Conservation (phyloP, 2,329 filamentous ascomycete genomes). For the Neopestalotiopsis sp. region DNA sequence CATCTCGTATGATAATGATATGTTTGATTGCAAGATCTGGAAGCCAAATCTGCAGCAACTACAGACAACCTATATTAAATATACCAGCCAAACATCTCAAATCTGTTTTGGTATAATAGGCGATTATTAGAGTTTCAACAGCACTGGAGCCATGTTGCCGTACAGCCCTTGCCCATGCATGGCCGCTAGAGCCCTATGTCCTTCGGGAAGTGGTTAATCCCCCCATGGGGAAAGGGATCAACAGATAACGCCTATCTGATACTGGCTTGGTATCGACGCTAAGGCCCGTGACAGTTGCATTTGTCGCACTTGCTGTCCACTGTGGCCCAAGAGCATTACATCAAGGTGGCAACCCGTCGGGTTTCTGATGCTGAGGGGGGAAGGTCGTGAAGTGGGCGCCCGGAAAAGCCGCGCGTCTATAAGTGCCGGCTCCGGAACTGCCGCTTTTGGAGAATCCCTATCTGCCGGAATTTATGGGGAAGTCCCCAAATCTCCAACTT, state of each 20-base stretch:
- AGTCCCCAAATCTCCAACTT: not conserved
- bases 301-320: conserved; percentile 2
- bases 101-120: not conserved
- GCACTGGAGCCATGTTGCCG: not conserved
- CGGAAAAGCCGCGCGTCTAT: conserved; percentile 6
- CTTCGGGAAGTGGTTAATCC: not conserved
- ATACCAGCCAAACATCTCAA: not conserved
- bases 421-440: conserved; percentile 6
- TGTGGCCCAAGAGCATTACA: not conserved
- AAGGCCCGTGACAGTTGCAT: not conserved
- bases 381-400: conserved; percentile 1
- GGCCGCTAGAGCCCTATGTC: not conserved
- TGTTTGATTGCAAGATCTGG: not conserved
- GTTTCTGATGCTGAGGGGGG: not conserved
- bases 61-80: not conserved
- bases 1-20: conserved; percentile 6
- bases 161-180: not conserved
- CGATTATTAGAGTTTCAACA: conserved; percentile 1
- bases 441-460: conserved; percentile 15
- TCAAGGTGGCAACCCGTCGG: not conserved
- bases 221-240: conserved; percentile 10
- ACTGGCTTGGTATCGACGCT: not conserved
- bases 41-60: not conserved
- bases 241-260: not conserved
- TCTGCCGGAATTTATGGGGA: not conserved